Percentiles rank a stretch among this genome's conserved stretches.
These are phyloP conservation scores for Cyberlindnera mycetangii DNA, from an alignment of 805 yeast species.

Conservation along the genomic window DNA sequence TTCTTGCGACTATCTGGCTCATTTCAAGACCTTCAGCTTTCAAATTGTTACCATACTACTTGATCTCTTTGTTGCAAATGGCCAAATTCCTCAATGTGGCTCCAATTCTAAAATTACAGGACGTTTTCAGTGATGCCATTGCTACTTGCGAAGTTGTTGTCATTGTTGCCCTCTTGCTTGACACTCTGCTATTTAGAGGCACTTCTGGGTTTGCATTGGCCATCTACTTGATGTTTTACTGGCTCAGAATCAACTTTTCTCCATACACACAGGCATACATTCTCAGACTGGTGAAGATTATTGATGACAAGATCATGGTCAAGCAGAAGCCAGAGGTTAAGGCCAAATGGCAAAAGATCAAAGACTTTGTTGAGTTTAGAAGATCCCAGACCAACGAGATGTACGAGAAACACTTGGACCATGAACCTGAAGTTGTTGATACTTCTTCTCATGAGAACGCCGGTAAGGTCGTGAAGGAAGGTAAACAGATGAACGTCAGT, in stretches of 20 bases:
- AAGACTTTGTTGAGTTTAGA: conserved; percentile 40
- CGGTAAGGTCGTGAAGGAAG: conserved; percentile 8
- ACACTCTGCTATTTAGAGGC: conserved; percentile 60
- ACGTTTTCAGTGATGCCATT: conserved; percentile 42
- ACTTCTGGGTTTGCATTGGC: conserved; percentile 68
- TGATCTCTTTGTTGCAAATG: conserved; percentile 59
- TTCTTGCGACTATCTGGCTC: conserved; percentile 57
- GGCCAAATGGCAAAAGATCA: conserved; percentile 37
- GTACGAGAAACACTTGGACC: conserved; percentile 11
- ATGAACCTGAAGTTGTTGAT: conserved; percentile 11
- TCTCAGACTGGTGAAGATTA: conserved; percentile 28
- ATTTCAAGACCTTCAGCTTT: conserved; percentile 62
- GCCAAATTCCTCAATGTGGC: conserved; percentile 38
- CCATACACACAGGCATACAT: conserved; percentile 37
- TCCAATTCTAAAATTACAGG: conserved; percentile 38
- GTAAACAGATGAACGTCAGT: conserved; percentile 6
- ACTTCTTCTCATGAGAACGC: conserved; percentile 1
- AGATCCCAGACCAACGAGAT: conserved; percentile 34
- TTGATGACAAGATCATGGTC: conserved; percentile 34
- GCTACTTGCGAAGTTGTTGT: conserved; percentile 61
- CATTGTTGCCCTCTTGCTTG: conserved; percentile 48
- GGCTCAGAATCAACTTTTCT: conserved; percentile 64
- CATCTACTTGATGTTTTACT: conserved; percentile 55
- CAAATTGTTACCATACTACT: conserved; percentile 58
- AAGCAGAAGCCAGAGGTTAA: conserved; percentile 28